A percentile compares a stretch with the other conserved stretches of the same genome.
phyloP scores from a whole-genome alignment of 2,329 filamentous ascomycete species.

The Ilyonectria sp. region DNA sequence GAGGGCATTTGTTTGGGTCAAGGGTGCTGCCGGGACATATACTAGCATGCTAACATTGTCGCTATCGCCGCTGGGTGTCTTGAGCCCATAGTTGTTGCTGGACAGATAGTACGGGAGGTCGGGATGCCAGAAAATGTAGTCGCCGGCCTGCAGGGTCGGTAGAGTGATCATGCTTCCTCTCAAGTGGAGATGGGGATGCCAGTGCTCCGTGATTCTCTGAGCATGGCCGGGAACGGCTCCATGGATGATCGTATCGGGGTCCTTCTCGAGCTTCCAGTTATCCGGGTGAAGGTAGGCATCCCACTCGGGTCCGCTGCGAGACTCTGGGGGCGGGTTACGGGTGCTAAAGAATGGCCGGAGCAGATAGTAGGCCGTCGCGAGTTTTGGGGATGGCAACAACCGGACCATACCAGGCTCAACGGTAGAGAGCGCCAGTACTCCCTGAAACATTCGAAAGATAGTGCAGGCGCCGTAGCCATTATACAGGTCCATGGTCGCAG shows the following conservation, averaged over 20 bases:
- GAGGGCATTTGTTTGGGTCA: constrained; percentile 71
- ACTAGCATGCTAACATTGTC: constrained; percentile 65
- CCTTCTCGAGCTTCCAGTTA: constrained; percentile 62
- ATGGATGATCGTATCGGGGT: constrained; percentile 70
- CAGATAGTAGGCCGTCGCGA: constrained; percentile 84
- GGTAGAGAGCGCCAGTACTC: constrained; percentile 67
- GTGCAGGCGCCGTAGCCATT: constrained; percentile 71
- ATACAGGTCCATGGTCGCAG: constrained; percentile 69
- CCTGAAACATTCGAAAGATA: constrained; percentile 73
- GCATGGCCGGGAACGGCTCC: constrained; percentile 72
- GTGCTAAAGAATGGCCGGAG: constrained; percentile 72
- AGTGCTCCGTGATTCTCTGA: constrained; percentile 70
- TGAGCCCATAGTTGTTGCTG: constrained; percentile 53
- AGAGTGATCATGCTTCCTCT: constrained; percentile 69
- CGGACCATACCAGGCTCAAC: constrained; percentile 79
- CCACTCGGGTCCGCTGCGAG: constrained; percentile 61
- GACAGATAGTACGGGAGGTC: constrained; percentile 71
- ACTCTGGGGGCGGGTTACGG: constrained; percentile 58
- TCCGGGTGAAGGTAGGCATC: constrained; percentile 64
- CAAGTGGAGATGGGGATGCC: constrained; percentile 71
- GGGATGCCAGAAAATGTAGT: constrained; percentile 73
- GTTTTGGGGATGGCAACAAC: constrained; percentile 79
- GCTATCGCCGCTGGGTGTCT: constrained; percentile 46
- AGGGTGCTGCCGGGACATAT: constrained; percentile 69
- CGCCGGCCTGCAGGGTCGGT: constrained; percentile 67